Conservation (phyloP, 805 yeast genomes). For the Metahyphopichia silvanorum region DNA sequence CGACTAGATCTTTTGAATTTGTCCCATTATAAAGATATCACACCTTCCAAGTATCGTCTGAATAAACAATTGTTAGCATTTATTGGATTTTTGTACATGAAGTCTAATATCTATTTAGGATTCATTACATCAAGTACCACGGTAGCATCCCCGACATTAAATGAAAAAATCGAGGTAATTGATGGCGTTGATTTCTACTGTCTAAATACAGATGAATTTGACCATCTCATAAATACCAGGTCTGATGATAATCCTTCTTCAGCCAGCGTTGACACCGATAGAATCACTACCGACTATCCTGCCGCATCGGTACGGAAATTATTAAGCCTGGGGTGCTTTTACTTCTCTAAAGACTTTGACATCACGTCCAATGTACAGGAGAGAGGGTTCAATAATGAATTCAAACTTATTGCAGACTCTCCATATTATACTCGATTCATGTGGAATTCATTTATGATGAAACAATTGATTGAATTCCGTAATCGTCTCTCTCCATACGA, state of each 20-base stretch:
- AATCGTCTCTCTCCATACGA: constrained; percentile 40
- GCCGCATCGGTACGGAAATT: constrained; percentile 44
- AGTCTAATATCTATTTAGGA: constrained; percentile 53
- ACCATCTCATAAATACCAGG: constrained; percentile 22
- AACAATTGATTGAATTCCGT: constrained; percentile 45
- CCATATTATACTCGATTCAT: constrained; percentile 45
- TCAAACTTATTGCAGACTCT: constrained; percentile 20
- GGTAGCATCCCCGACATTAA: constrained; percentile 58
- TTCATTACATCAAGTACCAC: constrained; percentile 52
- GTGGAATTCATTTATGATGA: constrained; percentile 51
- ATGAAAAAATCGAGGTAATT: constrained; percentile 52
- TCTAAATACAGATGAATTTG: constrained; percentile 55
- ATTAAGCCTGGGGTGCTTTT: constrained; percentile 46
- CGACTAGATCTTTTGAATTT: constrained; percentile 37
- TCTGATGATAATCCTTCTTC: constrained; percentile 21
- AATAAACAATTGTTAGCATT: constrained; percentile 47
- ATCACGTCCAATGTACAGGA: constrained; percentile 44
- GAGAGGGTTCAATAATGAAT: constrained; percentile 31
- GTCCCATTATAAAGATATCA: constrained; percentile 41
- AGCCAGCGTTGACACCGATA: constrained; percentile 24
- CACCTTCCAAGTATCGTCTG: constrained; percentile 22
- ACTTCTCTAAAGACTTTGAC: constrained; percentile 47
- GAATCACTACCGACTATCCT: constrained; percentile 26
- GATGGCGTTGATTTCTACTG: constrained; percentile 66
- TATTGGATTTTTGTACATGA: constrained; percentile 56